Base-by-base conservation (phyloP, 371 early-diverging fungal genomes). In the Dichotomocladium elegans region DNA sequence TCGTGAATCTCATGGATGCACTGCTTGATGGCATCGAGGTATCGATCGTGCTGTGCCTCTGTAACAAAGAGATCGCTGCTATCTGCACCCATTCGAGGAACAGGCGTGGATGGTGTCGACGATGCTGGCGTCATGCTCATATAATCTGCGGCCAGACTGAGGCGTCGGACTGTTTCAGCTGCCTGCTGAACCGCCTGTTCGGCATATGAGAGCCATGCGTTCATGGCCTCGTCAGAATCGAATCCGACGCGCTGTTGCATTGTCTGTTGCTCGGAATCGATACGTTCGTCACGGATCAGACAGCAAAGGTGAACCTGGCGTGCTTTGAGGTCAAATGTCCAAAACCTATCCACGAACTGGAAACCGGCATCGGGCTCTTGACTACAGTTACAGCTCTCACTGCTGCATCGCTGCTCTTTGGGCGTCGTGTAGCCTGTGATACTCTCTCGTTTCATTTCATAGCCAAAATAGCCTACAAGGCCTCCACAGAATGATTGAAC, bases 361-460 rank as follows among this genome's bases (percentile, higher is more conserved):
- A 95, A 92, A 2, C 87, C 80, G 0, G 93, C 87, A 57, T 96
- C 95, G 0, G 95, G 94, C 24, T 81, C 66, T 30, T 56, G 50
- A 0, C 51, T 26, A 31, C 83, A 80, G 12, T 40, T 44, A 58
- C 81, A 80, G 14, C 42, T 35, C 3, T 47, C 33, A 26, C 74
- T 70, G 0, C 30, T 42, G 40, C 78, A 76, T 21, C 40, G 66
- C 31, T 74, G 81, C 41, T 78, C 69, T 0, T 27, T 19, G 0
- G 83, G 82, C 1, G 62, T 61, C 0, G 31, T 34, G 45, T 82
- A 84, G 0, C 84, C 81, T 6, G 77, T 70, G 66, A 91, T 43
- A 45, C 83, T 78, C 64, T 94, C 93, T 14, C 81, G 63, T 60
- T 90, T 91, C 94, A 97, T 92, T 55, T 94, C 98, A 59, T 96